A percentile compares a stretch with the other conserved stretches of the same genome.
Conservation (phyloP, 2,329 filamentous ascomycete species). For the Microdochium trichocladiopsis region DNA sequence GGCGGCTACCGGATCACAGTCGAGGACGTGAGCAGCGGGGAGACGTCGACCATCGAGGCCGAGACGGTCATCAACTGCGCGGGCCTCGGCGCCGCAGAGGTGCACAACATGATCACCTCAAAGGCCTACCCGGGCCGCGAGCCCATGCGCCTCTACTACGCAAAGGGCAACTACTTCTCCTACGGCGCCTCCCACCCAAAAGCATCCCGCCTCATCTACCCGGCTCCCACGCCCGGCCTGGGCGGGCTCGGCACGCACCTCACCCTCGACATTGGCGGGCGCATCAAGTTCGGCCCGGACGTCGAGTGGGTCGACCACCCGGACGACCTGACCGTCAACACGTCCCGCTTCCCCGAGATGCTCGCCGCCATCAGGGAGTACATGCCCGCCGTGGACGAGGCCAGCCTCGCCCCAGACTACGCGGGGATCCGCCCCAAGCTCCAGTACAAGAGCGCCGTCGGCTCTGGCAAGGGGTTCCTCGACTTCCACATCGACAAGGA, state of each 20-base stretch:
- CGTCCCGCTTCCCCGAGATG: constrained; percentile 56
- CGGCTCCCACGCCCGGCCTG: constrained; percentile 72
- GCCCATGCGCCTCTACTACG: constrained; percentile 59
- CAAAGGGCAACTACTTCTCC: constrained; percentile 93
- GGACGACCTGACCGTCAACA: constrained; percentile 61
- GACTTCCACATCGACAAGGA: constrained; percentile 81
- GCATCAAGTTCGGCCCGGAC: constrained; percentile 88
- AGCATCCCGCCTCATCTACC: constrained; percentile 75
- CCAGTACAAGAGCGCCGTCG: constrained; percentile 49
- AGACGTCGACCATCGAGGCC: constrained; percentile 55
- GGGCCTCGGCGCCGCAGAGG: constrained; percentile 66
- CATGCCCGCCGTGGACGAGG: constrained; percentile 64
- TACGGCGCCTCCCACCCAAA: constrained; percentile 60
- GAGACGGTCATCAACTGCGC: constrained; percentile 81
- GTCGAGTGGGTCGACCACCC: constrained; percentile 83
- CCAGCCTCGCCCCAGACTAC: constrained; percentile 71
- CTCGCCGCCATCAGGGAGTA: constrained; percentile 71
- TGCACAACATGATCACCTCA: constrained; percentile 72
- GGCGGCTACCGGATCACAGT: constrained; percentile 65
- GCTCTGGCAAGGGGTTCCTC: constrained; percentile 60
- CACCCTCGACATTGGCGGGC: constrained; percentile 79
- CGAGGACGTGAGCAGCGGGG: constrained; percentile 34
- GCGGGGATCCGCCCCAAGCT: constrained; percentile 89
- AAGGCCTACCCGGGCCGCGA: background rate
- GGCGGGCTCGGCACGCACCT: constrained; percentile 89